Base-by-base conservation (phyloP, 2,329 filamentous ascomycete species). In the Cladophialophora exuberans region DNA sequence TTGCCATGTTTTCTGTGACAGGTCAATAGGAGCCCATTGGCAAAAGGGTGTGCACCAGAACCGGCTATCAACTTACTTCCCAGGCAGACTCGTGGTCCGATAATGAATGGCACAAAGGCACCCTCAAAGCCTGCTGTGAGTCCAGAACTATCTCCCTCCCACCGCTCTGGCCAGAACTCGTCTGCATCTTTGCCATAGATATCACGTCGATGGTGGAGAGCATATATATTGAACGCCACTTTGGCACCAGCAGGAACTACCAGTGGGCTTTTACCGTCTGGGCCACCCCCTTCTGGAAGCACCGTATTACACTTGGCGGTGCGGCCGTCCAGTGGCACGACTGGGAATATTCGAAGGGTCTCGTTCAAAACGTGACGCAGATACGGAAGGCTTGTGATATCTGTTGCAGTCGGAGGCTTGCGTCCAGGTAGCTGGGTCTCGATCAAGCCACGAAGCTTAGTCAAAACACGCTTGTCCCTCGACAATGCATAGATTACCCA, bases 1-100 rank as follows among this genome's bases (percentile, higher is more conserved):
- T 73, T 11, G 89, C 89, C 69, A 91, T 93, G 70, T 92, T 87
- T 77, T 92, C 55, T 52, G 42, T 18, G 9, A 47, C 7, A 30
- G 15, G 20, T 31, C 23, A 30, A 38, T 41, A 26, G n/a, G n/a
- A 30, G 46, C 6, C 13, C 45, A 26, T 7, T 17, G 20, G 6
- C 9, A 13, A 18, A 20, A 9, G 4, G 1, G 13, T 15, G n/a
- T 10, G 10, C 15, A 30, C 1, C 6, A 7, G 36, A 4, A 23
- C n/a, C 18, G 15, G 42, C 2, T 15, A 3, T 7, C 10, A 17
- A 55, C 54, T 48, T 48, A 78, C 92, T 81, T 1, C 80, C 80
- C 18, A 83, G 76, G 57, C 80, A 83, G 43, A 80, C 78, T 2
- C 78, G 66, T 1, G 78, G 77, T 0, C 78, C 79, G 2, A 77